A percentile compares a stretch with the other conserved stretches of the same genome.
Conservation (phyloP, 2,329 filamentous ascomycete genomes). For the Fusarium solani-melongenae region DNA sequence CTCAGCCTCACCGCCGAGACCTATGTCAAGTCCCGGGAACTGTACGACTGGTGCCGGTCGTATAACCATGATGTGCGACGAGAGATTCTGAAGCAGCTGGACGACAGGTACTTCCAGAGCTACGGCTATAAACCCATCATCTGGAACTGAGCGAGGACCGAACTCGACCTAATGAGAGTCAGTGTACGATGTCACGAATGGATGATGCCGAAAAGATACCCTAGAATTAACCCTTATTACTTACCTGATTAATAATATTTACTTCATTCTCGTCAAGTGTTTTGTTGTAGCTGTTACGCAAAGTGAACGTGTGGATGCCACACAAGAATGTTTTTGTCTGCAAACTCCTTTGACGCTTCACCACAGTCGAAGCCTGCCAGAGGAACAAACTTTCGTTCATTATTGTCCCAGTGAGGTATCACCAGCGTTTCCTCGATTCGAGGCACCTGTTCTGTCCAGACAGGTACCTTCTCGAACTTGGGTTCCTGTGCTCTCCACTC, state of each 20-base stretch:
- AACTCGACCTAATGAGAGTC: not conserved
- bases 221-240: constrained; percentile 7
- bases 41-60: constrained; percentile 27
- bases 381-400: constrained; percentile 18
- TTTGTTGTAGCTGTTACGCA: not conserved
- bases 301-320: constrained; percentile 31
- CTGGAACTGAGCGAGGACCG: constrained; percentile 15
- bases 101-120: constrained; percentile 15
- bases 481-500: constrained; percentile 29
- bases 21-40: constrained; percentile 2
- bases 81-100: constrained; percentile 16
- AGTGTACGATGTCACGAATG: constrained; percentile 2
- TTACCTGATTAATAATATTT: constrained; percentile 23
- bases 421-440: constrained; percentile 7
- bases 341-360: constrained; percentile 13
- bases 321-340: constrained; percentile 28
- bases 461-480: constrained; percentile 17
- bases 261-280: not conserved
- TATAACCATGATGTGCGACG: constrained; percentile 30
- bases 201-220: constrained; percentile 32
- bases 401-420: constrained; percentile 28
- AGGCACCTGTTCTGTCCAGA: constrained; percentile 18
- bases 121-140: constrained; percentile 25
- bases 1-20: constrained; percentile 4
- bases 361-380: constrained; percentile 1